Evolutionary conservation across 352 stramenopile species (phyloP), one percentile per base, ranked within the genome.

Genomic region (Phytopythium montanum): DNA sequence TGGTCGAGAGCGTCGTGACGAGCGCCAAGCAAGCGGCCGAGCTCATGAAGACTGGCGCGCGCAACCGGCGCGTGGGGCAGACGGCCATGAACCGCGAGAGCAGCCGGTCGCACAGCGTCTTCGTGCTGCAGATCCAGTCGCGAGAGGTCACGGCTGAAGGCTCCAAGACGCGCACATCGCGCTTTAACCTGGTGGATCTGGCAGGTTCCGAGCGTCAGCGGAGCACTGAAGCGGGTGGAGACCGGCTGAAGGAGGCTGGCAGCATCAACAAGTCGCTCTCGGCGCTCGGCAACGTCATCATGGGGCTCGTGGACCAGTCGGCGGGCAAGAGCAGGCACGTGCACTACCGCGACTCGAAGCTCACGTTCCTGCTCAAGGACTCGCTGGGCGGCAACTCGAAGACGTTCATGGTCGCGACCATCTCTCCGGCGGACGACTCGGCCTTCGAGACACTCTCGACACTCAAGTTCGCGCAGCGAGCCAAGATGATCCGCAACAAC

Each of bases 141-240:
- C 86, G 76, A 45, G 81, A 90, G 39, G 82, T 65, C 12, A 81
- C 69, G 0, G 23, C 68, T 2, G 74, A 88, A 56, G 83, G 82
- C 19, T 89, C 78, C 12, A 87, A 86, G 53, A 89, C 76, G 25
- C 78, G 85, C 5, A 76, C 72, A 9, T 98, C 95, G 7, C 95
- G 95, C 7, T 92, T 99, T 31, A 99, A 99, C 66, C 77, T 99
- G 28, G 97, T 99, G 19, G 97, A 99, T 80, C 76, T 99, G 39
- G 97, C 97, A 16, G 97, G 97, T 14, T 99, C 93, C 4, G 97
- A 99, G 75, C 97, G 95, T 52, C 96, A 98, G 60, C 87, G 92
- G 19, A 97, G 93, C 67, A 99, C 97, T 5, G 96, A 98, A 46
- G 92, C 96, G 9, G 96, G 85, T 14, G 97, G 97, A 13, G 91